Percentiles rank a stretch among this genome's conserved stretches.
Evolutionary conservation across 2,329 filamentous ascomycete species (phyloP).

Genomic region (Lomentospora prolificans): DNA sequence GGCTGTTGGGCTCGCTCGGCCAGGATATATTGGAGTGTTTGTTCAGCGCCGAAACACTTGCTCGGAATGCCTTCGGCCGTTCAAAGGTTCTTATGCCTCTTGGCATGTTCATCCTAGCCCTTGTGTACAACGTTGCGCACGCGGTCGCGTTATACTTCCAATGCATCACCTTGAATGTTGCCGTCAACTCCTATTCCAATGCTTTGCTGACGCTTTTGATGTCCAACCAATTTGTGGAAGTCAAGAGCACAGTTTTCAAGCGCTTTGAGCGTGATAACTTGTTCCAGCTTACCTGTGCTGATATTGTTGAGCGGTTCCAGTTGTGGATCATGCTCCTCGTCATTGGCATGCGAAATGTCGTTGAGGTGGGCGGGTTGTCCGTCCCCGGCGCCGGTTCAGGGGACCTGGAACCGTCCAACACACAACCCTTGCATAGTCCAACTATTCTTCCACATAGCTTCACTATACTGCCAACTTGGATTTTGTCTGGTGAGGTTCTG

Average conservation of each 20-base stretch:
- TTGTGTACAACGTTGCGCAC: constrained; percentile 82
- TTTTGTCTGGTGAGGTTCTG: constrained; percentile 71
- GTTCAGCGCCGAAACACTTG: constrained; percentile 86
- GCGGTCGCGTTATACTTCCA: constrained; percentile 89
- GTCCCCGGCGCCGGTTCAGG: constrained; percentile 45
- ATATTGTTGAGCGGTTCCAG: constrained; percentile 94
- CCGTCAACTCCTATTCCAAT: constrained; percentile 97
- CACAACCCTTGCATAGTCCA: constrained; percentile 52
- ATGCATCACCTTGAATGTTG: constrained; percentile 94
- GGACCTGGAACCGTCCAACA: constrained; percentile 21
- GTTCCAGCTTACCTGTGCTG: constrained; percentile 92
- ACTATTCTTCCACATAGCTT: constrained; percentile 86
- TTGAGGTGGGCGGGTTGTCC: constrained; percentile 83
- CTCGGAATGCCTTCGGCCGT: constrained; percentile 75
- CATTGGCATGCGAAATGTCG: constrained; percentile 90
- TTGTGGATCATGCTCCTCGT: constrained; percentile 96
- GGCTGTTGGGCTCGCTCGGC: constrained; percentile 79
- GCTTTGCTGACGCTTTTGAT: constrained; percentile 83
- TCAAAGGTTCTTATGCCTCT: constrained; percentile 85
- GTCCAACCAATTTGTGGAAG: constrained; percentile 98
- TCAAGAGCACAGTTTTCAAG: constrained; percentile 97
- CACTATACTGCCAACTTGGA: constrained; percentile 74
- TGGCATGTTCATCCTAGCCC: constrained; percentile 79
- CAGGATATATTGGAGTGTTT: constrained; percentile 95
- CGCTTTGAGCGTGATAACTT: constrained; percentile 97